These are phyloP conservation scores for Aspergillus cejpii DNA, from an alignment of 2,329 filamentous ascomycete species.

Conservation along the genomic window DNA sequence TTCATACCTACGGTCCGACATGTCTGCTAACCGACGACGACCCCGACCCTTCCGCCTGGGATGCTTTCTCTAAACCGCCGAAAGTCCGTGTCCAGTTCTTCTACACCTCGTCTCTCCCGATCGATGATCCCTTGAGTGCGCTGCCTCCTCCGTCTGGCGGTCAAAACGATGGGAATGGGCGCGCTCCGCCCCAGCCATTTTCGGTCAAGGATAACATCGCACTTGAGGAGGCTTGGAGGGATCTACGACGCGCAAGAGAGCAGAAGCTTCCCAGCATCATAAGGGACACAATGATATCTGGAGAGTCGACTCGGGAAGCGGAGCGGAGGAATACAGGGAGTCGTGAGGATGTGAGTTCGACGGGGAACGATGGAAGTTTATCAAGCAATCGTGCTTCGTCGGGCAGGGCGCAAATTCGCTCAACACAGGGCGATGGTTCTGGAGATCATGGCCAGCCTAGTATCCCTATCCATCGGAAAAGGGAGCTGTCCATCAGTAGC, in stretches of 20 bases:
- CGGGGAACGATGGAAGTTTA: conserved; percentile 17
- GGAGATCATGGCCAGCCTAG: conserved; percentile 9
- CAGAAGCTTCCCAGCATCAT: conserved; percentile 8
- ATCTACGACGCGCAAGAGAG: conserved; percentile 39
- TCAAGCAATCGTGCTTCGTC: conserved; percentile 10
- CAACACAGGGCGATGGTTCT: conserved; percentile 13
- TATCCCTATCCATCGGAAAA: conserved; percentile 21
- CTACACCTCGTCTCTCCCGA: conserved; percentile 72
- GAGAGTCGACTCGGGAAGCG: conserved; percentile 5
- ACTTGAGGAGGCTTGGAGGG: conserved; percentile 70
- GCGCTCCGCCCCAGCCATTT: conserved; percentile 67
- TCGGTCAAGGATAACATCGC: conserved; percentile 70
- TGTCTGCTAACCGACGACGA: conserved; percentile 46
- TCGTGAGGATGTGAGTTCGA: conserved; percentile 14
- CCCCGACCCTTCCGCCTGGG: conserved; percentile 28
- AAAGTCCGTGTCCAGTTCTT: conserved; percentile 67
- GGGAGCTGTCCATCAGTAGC: conserved; percentile 29
- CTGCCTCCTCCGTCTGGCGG: conserved; percentile 49
- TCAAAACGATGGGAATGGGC: conserved; percentile 45
- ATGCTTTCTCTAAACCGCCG: conserved; percentile 48
- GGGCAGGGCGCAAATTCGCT: conserved; percentile 17
- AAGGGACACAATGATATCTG: conserved; percentile 19
- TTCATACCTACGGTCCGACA: conserved; percentile 55
- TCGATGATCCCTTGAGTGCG: conserved; percentile 81
- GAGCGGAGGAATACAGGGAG: conserved; percentile 9